Evolutionary conservation across 1,139 yeast species (phyloP).

Genomic region (Yamadazyma sp.): DNA sequence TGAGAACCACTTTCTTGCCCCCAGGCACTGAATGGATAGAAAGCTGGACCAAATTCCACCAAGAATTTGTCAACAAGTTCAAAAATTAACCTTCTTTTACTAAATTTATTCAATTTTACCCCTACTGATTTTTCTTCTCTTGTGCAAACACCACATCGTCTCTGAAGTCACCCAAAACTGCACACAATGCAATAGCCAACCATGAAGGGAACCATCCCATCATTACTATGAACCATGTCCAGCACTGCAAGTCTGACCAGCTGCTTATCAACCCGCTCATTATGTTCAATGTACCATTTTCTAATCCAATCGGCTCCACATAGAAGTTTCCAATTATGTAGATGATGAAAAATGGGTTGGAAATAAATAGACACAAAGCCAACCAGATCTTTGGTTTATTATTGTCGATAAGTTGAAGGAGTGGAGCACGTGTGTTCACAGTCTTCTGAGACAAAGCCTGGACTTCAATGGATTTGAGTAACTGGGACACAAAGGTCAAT

Average conservation of each 20-base stretch:
- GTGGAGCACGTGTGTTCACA: constrained; percentile 5
- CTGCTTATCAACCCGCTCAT: constrained; percentile 56
- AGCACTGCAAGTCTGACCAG: constrained; percentile 71
- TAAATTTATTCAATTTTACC: constrained; percentile 3
- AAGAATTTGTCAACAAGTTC: constrained; percentile 66
- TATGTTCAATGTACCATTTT: constrained; percentile 35
- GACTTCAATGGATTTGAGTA: constrained; percentile 19
- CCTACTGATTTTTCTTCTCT: constrained; percentile 14
- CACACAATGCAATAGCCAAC: constrained; percentile 49
- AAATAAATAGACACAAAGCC: constrained; percentile 35
- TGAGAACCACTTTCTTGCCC: constrained; percentile 93
- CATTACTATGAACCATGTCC: constrained; percentile 82
- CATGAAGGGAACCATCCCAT: constrained; percentile 86
- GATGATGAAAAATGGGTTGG: constrained; percentile 57
- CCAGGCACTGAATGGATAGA: constrained; percentile 91
- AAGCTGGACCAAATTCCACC: constrained; percentile 75
- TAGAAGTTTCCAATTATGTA: constrained; percentile 31
- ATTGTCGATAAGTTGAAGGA: constrained; percentile 12
- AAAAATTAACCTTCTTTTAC: too few species aligned
- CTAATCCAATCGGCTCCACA: constrained; percentile 20
- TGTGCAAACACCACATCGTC: constrained; percentile 8
- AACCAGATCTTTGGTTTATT: constrained; percentile 27
- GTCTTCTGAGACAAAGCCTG: not conserved
- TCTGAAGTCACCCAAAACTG: constrained; percentile 29
- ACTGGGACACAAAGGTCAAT: constrained; percentile 60